Base-by-base conservation (phyloP, 202 grass and related monocot species). In the Bolboschoenoplectus hybrid region DNA sequence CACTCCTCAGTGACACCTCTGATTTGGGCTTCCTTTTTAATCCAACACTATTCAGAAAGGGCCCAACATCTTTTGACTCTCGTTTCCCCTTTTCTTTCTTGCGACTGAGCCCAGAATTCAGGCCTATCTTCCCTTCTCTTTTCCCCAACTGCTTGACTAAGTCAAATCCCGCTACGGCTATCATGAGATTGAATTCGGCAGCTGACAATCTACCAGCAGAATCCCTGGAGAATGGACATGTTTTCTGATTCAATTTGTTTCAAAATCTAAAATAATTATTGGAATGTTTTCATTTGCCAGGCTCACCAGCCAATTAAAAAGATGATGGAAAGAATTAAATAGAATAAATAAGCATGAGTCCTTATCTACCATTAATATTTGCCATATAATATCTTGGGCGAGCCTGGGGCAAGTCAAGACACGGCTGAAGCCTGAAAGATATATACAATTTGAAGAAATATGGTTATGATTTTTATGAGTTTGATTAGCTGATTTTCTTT, bases 351-450 rank as follows among this genome's bases (percentile, higher is more conserved):
- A 12, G 17, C 62, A 63, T 10, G 32, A 65, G 3, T 8, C 7
- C 69, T 16, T 73, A 67, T 73, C 69, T 73, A 41, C 69, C 44
- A 73, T 73, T 32, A 49, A 77, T 77, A 77, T 36, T 55, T 56
- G 6, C 73, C 50, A 56, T 13, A 16, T 71, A 4, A 26, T 77
- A 17, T 56, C 6, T 38, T 77, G 73, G 44, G 73, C 3, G 73
- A 77, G 73, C 32, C 49, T 77, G 49, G 26, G 12, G 9, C 5
- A 55, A 14, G 12, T 50, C 50, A 56, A 77, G 73, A n/a, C 26
- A 77, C 56, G 5, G 5, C 14, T 41, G 66, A 68, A 68, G 5
- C 66, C 11, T 68, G 12, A 68, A 46, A 71, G 2, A 71, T 45
- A 58, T 58, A 10, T 78, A 56, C 2, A 38, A 58, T 79, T 78